Evolutionary conservation across 768 basidiomycete species (phyloP).

Genomic region (Cystofilobasidium bisporidii): DNA sequence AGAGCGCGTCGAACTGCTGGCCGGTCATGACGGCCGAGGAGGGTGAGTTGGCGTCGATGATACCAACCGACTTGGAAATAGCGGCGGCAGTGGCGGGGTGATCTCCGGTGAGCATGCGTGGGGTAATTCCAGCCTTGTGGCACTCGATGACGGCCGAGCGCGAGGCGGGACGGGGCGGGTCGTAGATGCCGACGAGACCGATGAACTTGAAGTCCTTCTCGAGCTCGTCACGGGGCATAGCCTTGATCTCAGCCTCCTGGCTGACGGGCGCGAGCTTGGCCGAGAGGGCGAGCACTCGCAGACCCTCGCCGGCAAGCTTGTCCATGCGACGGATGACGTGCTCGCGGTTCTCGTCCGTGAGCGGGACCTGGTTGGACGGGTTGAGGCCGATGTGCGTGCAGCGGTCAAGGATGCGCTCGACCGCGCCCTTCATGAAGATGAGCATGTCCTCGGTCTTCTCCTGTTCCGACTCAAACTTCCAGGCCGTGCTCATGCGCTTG

Average conservation of each 20-base stretch:
- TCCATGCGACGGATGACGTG: conserved; percentile 32
- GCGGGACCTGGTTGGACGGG: conserved; percentile 29
- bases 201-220: conserved; percentile 48
- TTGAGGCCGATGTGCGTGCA: conserved; percentile 40
- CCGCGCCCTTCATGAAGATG: conserved; percentile 41
- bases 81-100: conserved; percentile 50
- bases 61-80: conserved; percentile 49
- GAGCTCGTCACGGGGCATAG: conserved; percentile 43
- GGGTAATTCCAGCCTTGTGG: conserved; percentile 49
- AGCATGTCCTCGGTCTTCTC: conserved; percentile 29
- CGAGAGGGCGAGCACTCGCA: conserved; percentile 41
- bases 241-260: conserved; percentile 36
- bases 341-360: conserved; percentile 34
- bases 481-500: conserved; percentile 31
- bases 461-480: conserved; percentile 30
- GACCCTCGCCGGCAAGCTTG: conserved; percentile 42
- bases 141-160: conserved; percentile 49
- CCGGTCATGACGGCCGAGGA: conserved; percentile 41
- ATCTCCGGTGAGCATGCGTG: conserved; percentile 50
- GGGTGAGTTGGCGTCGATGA: conserved; percentile 38
- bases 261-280: conserved; percentile 38
- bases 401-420: conserved; percentile 49
- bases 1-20: conserved; percentile 49
- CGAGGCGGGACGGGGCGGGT: conserved; percentile 52
- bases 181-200: conserved; percentile 52